phyloP scores from a whole-genome alignment of 2,329 filamentous ascomycete species.

The Colletotrichum sp. region DNA sequence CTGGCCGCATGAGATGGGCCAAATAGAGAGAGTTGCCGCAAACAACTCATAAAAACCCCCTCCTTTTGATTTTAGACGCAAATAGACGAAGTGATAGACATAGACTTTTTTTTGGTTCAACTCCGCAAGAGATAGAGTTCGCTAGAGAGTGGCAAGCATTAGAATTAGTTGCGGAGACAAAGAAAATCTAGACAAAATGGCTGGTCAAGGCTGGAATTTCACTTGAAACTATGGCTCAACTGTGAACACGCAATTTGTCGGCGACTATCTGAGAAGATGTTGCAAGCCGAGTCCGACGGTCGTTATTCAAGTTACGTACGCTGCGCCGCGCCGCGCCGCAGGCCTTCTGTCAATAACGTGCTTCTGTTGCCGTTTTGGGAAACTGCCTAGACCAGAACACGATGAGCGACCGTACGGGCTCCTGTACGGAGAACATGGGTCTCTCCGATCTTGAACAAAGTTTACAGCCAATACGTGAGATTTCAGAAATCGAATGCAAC shows the following conservation, averaged over 20 bases:
- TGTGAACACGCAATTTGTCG: neutral
- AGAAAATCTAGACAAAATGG: neutral
- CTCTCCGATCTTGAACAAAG: neutral
- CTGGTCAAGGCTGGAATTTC: neutral
- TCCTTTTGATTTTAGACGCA: neutral
- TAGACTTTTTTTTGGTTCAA: neutral
- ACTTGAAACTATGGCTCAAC: neutral
- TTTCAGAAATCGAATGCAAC: neutral
- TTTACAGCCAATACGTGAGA: neutral
- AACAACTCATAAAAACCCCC: neutral
- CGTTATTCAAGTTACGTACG: neutral
- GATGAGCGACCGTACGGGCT: neutral
- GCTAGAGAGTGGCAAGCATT: neutral
- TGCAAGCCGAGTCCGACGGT: neutral
- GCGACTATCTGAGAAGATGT: neutral
- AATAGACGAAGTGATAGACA: conserved; percentile 1
- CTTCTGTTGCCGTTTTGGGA: neutral
- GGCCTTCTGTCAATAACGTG: neutral
- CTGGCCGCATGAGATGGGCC: conserved; percentile 41
- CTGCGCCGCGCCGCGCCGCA: neutral
- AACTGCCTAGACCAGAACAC: neutral
- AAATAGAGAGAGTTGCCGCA: conserved; percentile 2
- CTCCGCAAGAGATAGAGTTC: neutral
- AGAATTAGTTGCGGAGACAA: neutral
- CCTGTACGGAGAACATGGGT: neutral